A percentile compares a stretch with the other conserved stretches of the same genome.
phyloP scores from a whole-genome alignment of 306 rosid genomes.

The Senna siamea region DNA sequence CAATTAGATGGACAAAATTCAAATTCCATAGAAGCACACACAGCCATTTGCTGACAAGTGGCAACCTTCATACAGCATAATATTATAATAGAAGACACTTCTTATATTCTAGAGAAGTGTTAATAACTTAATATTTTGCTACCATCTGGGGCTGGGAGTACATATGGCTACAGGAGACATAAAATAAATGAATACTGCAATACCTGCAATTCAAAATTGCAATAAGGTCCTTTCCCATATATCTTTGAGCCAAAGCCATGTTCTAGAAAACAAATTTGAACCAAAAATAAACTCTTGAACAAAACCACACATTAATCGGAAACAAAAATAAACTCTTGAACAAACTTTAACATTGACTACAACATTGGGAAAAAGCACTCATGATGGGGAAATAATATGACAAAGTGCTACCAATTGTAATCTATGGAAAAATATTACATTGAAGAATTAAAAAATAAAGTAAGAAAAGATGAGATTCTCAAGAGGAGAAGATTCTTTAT shows the following conservation, averaged over 20 bases:
- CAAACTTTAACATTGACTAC: constrained; percentile 7
- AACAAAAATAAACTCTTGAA: neutral
- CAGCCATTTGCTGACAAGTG: neutral
- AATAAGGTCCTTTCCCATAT: constrained; percentile 47
- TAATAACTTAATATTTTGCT: too few relatives aligned
- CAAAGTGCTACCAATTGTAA: neutral
- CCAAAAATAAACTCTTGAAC: neutral
- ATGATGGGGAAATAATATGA: neutral
- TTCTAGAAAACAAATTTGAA: constrained; percentile 46
- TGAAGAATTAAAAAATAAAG: neutral
- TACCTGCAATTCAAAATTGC: constrained; percentile 73
- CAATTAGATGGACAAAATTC: neutral
- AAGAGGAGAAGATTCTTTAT: constrained; percentile 20
- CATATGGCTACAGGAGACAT: neutral
- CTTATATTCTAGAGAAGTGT: neutral
- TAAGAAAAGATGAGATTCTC: constrained; percentile 11
- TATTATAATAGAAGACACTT: constrained; percentile 7
- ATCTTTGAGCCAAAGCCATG: constrained; percentile 35
- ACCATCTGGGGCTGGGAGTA: neutral
- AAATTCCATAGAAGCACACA: neutral
- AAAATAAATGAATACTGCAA: constrained; percentile 31
- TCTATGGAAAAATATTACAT: neutral
- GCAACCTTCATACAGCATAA: neutral
- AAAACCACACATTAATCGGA: neutral
- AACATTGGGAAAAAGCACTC: neutral